Evolutionary conservation across 768 basidiomycete genomes (phyloP), one percentile per base, ranked within the genome.

Genomic region (Kwoniella dejecticola): DNA sequence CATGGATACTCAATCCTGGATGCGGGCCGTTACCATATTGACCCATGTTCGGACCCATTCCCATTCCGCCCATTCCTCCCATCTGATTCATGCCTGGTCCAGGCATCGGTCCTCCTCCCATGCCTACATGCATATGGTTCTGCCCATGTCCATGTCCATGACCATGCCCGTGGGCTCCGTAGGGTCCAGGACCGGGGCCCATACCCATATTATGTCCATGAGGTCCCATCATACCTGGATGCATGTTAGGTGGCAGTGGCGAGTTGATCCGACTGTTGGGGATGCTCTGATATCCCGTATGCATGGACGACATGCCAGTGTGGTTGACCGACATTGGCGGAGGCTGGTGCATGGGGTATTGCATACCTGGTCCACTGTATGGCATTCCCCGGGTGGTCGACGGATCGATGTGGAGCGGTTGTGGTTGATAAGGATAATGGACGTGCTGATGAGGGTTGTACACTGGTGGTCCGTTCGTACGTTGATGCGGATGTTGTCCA

Each of bases 21-120:
- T 66, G 69, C 23, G 66, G 60, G 38, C 60, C 89, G 87, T 53
- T 41, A 13, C 68, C 59, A 59, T 52, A 66, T 26, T 67, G 68
- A 17, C 67, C 71, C 66, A 67, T 67, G 15, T 62, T 56, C 5
- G 57, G 54, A 23, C 62, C 64, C 42, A 79, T 11, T 80, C 80
- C 27, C 81, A 79, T 40, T 79, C 72, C 33, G 7, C 33, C 33
- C 33, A 36, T 36, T 7, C 33, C 33, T 7, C 33, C 40, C 82
- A 82, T 50, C 87, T 49, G 42, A 36, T 66, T 40, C 53, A 42
- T 48, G 17, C 61, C 60, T 38, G 57, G 62, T 56, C 60, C 64
- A 67, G 54, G 60, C 64, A 69, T 70, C 5, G 53, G 66, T 19
- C 56, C 63, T n/a, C 57, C 64, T 17, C 64, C 69, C 24, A 70